Base-by-base conservation (phyloP, 2,329 filamentous ascomycete species). In the Curvularia spicifera region DNA sequence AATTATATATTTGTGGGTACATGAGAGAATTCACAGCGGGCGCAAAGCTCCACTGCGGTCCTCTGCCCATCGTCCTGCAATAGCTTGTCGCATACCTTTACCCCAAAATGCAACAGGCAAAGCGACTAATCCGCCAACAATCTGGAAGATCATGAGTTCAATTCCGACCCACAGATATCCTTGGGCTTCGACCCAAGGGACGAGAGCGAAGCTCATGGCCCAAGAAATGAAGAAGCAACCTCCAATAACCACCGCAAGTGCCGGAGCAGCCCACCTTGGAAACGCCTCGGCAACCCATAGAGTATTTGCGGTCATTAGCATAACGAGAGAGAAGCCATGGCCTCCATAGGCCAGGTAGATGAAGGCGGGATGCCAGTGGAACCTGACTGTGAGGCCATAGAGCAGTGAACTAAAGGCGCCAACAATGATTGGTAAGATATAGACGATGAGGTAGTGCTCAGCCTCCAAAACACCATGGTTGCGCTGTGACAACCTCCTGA, bases 131-230 rank as follows among this genome's bases (percentile, higher is more conserved):
- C 72, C 72, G 12, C 61, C 49, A 0, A 66, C 44, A 18, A 79
- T 53, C 61, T 81, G 60, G 61, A 79, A 55, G 42, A 74, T 44
- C 68, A 73, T 49, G 66, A 78, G 56, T 62, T 80, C 49, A 63
- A 78, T 58, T 46, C 74, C 63, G 44, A 75, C 59, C 53, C 71
- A 31, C 66, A 70, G 54, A 48, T 63, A 71, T 0, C 70, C 71
- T 22, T 75, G 70, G 5, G 64, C 53, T 0, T 43, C 42, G 10
- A 72, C 66, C 71, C 71, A 75, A 1, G 67, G 69, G 0, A 60
- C 54, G 1, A 71, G 57, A 1, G 55, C 61, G 47, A 70, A 72
- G 47, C 60, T 70, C 61, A 74, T 53, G 0, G 47, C 46, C 40
- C 71, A 73, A 51, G 59, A 64, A 2, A 68, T 22, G 0, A 73